Percentiles rank a stretch among this genome's conserved stretches.
These are phyloP conservation scores for Alternaria metachromatica DNA, from an alignment of 2,329 filamentous ascomycete species.

Conservation along the genomic window DNA sequence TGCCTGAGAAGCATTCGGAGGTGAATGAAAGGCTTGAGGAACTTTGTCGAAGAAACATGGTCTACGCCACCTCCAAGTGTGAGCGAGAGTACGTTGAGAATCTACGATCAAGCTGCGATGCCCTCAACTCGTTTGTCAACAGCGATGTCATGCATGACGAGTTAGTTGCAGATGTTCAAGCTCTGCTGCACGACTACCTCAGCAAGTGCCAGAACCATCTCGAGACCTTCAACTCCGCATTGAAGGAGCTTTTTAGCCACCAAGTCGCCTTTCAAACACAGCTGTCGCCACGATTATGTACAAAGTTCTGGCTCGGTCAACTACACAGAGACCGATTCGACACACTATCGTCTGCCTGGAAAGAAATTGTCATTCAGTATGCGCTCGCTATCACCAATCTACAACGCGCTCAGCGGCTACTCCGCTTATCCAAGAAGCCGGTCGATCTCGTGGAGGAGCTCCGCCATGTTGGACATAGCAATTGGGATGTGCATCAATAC, in stretches of 20 bases:
- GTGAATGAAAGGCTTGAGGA: slow-evolving; percentile 11
- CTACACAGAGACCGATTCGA: slow-evolving; percentile 27
- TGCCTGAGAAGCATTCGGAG: background rate
- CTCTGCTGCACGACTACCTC: slow-evolving; percentile 16
- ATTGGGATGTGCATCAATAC: slow-evolving; percentile 60
- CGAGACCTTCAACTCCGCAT: background rate
- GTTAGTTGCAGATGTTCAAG: background rate
- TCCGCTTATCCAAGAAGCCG: slow-evolving; percentile 15
- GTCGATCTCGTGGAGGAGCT: slow-evolving; percentile 45
- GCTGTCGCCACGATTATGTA: slow-evolving; percentile 27
- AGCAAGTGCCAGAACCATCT: slow-evolving; percentile 21
- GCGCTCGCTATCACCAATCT: slow-evolving; percentile 34
- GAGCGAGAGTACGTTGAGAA: slow-evolving; percentile 30
- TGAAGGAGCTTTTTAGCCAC: slow-evolving; percentile 1
- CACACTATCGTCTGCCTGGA: slow-evolving; percentile 29
- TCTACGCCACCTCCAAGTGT: slow-evolving; percentile 16
- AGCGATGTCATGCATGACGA: background rate
- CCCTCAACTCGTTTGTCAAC: slow-evolving; percentile 11
- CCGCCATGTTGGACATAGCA: slow-evolving; percentile 60
- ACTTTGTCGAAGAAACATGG: slow-evolving; percentile 18
- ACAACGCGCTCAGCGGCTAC: slow-evolving; percentile 39
- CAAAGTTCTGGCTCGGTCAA: slow-evolving; percentile 34
- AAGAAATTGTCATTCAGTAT: slow-evolving; percentile 29
- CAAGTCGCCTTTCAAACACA: slow-evolving; percentile 6
- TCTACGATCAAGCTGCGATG: slow-evolving; percentile 25